Conservation (phyloP, 805 yeast species). For the Wickerhamiella hasegawae region DNA sequence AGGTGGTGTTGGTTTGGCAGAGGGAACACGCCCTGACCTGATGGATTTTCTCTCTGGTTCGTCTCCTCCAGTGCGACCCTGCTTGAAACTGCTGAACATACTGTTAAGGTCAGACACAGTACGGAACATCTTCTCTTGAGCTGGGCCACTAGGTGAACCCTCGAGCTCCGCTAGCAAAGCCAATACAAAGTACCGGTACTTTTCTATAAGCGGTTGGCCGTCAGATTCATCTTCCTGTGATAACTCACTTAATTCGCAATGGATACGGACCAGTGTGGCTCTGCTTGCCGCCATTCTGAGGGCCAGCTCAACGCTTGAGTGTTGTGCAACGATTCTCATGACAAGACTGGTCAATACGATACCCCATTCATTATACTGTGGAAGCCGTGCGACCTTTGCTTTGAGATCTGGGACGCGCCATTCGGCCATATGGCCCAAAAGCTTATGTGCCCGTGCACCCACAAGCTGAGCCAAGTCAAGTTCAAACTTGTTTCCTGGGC, state of each 20-base stretch:
- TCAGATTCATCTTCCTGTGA: constrained; percentile 4
- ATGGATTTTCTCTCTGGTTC: too few relatives aligned
- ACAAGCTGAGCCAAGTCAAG: constrained; percentile 17
- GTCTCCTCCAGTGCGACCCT: too few relatives aligned
- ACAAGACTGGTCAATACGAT: constrained; percentile 19
- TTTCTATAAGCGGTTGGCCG: constrained; percentile 11
- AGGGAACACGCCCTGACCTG: too few relatives aligned
- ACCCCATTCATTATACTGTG: constrained; percentile 16
- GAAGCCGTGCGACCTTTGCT: constrained; percentile 13
- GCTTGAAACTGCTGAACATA: constrained; percentile 18
- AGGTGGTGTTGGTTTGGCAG: neutral
- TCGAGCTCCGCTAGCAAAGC: constrained; percentile 18
- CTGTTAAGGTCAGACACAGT: constrained; percentile 17
- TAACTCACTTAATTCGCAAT: constrained; percentile 15
- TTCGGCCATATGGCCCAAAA: constrained; percentile 12
- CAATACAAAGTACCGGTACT: constrained; percentile 17
- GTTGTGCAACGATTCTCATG: constrained; percentile 15
- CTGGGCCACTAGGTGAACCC: constrained; percentile 14
- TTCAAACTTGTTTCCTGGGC: constrained; percentile 13
- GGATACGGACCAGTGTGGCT: constrained; percentile 18
- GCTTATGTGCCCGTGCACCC: constrained; percentile 11
- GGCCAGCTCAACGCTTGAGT: constrained; percentile 15
- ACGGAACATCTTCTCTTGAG: constrained; percentile 18
- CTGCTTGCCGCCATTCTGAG: constrained; percentile 19
- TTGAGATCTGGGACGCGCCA: constrained; percentile 19